Base-by-base conservation (phyloP, 1,284 basidiomycete species). In the Sphaerobolus stellatus region DNA sequence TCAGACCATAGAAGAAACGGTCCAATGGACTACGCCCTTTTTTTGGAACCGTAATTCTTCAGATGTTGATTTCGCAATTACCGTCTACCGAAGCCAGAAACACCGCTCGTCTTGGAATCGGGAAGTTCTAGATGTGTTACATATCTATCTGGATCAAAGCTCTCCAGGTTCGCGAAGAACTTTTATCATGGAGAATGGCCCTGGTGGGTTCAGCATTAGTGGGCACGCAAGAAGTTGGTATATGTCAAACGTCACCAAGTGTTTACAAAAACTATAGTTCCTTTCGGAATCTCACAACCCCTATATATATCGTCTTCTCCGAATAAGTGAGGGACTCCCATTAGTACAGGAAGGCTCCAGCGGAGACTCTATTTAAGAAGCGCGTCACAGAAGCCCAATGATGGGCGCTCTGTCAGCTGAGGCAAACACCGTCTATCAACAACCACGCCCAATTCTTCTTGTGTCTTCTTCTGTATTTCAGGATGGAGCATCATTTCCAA, bases 401-500 rank as follows among this genome's bases (percentile, higher is more conserved):
- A 65, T 20, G 76, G 70, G 9, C 83, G 76, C 67, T 89, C 87
- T 43, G 70, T 67, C 61, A 86, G 81, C 3, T 71, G 76, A 34
- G 87, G 86, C 11, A 88, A 73, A 54, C 85, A 74, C 58, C 82
- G 77, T 52, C 65, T 68, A 48, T 84, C 84, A 57, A 86, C 61
- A n/a, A 88, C 76, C 22, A 71, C 61, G 63, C 87, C 85, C 54
- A 88, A 76, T 64, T 88, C 84, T 52, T 70, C 73, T 60, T 85
- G 85, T 2, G 84, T 85, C 56, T 74, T 76, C 58, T 66, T 72
- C 50, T 74, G 71, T 22, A 75, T 75, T 40, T 78, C 76, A 13
- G 80, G 82, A 61, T 79, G 66, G 13, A 80, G 68, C 1, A 79
- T 64, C 74, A 83, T 78, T 24, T 79, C 79, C n/a, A 83, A 71